Base-by-base conservation (phyloP, 192 early-diverging fungal genomes). In the Polychytrium aggregatum region DNA sequence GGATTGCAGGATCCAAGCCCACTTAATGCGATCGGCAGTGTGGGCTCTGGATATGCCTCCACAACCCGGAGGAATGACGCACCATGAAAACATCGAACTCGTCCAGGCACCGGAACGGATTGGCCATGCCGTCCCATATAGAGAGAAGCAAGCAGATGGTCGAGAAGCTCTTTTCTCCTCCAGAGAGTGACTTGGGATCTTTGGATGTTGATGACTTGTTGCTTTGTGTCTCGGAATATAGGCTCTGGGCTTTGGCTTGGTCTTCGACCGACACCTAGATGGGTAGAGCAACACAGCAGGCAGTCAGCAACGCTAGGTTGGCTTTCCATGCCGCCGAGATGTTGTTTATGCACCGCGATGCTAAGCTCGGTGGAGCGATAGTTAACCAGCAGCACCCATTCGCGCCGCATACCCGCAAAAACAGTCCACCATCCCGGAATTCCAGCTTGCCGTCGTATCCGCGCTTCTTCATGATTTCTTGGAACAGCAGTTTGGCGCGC, bases 61-160 rank as follows among this genome's bases (percentile, higher is more conserved):
- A 48, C 8, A 34, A n/a, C 10, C 17, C 28, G 17, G 3, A 13
- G n/a, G 5, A 50, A 21, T 26, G 30, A 41, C 24, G 35, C 16
- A 76, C 73, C 92, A 92, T 94, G 55, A 91, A 98, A 20, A 98
- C 92, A 60, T 97, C 96, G 76, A 94, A 98, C 74, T 98, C 96
- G 58, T 98, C 96, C 56, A 98, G 65, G 20, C 84, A 85, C n/a
- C 93, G 76, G 42, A 98, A 85, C 6, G 92, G 88, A 36, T 84
- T 82, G 24, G 78, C 75, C 77, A 98, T 92, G 9, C 77, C 70
- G 38, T 93, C 85, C 96, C 96, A 98, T 20, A 98, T 68, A 5
- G 92, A 71, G 40, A 98, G 62, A 16, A 98, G 72, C 50, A 98
- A 70, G 59, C 92, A 96, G 16, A 97, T 83, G 11, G 88, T 91